A percentile compares a stretch with the other conserved stretches of the same genome.
Evolutionary conservation across 2,329 filamentous ascomycete species (phyloP).

Genomic region (Xylaria sp.): DNA sequence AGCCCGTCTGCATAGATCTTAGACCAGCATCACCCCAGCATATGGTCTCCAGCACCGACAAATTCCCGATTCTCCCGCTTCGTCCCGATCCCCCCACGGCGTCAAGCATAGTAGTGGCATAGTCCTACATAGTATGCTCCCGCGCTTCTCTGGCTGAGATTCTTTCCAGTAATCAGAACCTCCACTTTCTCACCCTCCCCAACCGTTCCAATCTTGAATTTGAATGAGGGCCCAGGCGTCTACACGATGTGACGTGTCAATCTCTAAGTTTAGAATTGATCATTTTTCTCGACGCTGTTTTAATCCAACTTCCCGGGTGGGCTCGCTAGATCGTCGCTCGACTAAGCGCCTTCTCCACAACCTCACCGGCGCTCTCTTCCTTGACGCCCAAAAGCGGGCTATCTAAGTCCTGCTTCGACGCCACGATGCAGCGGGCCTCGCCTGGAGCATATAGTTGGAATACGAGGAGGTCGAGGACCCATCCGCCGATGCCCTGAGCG

Average conservation of each 20-base stretch:
- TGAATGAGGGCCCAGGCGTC: neutral
- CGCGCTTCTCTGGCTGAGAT: neutral
- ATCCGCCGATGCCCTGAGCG: slow-evolving; percentile 28
- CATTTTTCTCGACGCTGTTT: too few species aligned
- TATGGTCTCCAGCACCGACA: neutral
- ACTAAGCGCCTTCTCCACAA: slow-evolving; percentile 35
- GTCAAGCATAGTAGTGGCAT: neutral
- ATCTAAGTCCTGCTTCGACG: slow-evolving; percentile 35
- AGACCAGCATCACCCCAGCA: neutral
- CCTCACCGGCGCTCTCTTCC: slow-evolving; percentile 37
- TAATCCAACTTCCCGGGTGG: neutral
- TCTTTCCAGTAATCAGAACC: slow-evolving; percentile 17
- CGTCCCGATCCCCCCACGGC: neutral
- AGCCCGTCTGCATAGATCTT: neutral
- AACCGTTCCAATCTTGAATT: too few species aligned
- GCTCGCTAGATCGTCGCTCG: neutral
- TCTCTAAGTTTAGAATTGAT: neutral
- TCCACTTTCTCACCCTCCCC: slow-evolving; percentile 12
- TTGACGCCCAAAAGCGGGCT: slow-evolving; percentile 35
- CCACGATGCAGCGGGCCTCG: slow-evolving; percentile 37
- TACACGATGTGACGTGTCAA: neutral
- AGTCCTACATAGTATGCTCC: neutral
- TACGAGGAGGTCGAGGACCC: slow-evolving; percentile 40
- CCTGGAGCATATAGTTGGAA: slow-evolving; percentile 41
- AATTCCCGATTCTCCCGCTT: neutral